These are phyloP conservation scores for Ogataea polymorpha DNA, from an alignment of 805 yeast genomes.

Conservation along the genomic window DNA sequence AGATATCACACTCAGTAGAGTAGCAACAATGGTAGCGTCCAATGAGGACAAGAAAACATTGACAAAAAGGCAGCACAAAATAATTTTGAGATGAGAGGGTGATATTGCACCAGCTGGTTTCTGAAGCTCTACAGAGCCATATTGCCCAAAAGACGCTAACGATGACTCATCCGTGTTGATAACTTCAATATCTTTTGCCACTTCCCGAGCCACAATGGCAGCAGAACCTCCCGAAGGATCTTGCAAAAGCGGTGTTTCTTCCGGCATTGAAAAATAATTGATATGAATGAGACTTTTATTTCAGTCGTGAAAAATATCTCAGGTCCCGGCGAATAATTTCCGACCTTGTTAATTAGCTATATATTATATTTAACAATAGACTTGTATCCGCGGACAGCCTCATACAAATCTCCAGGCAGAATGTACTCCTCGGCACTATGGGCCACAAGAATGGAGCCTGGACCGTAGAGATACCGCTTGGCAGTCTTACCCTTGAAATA, in stretches of 20 bases:
- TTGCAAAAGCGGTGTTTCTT: background rate
- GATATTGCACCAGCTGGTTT: background rate
- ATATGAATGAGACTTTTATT: no score
- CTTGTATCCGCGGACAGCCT: slow-evolving; percentile 50
- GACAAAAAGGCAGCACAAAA: slow-evolving; percentile 19
- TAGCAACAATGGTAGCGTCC: slow-evolving; percentile 55
- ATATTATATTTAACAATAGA: slow-evolving; percentile 30
- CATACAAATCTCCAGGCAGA: slow-evolving; percentile 40
- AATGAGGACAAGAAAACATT: slow-evolving; percentile 44
- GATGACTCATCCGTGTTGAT: background rate
- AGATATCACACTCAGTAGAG: slow-evolving; percentile 48
- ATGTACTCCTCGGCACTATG: slow-evolving; percentile 35
- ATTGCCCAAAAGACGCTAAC: background rate
- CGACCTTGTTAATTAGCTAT: background rate
- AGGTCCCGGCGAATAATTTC: no score
- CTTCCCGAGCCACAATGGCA: slow-evolving; percentile 5
- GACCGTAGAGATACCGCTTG: slow-evolving; percentile 52
- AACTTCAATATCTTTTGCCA: slow-evolving; percentile 1
- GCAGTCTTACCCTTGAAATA: slow-evolving; percentile 23
- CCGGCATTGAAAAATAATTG: background rate
- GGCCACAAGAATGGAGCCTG: slow-evolving; percentile 55
- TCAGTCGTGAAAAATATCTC: no score
- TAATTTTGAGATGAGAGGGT: slow-evolving; percentile 8
- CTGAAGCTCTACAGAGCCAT: slow-evolving; percentile 2
- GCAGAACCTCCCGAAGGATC: slow-evolving; percentile 8